Conservation (phyloP, 2,329 filamentous ascomycete genomes). For the Xylaria sp. region DNA sequence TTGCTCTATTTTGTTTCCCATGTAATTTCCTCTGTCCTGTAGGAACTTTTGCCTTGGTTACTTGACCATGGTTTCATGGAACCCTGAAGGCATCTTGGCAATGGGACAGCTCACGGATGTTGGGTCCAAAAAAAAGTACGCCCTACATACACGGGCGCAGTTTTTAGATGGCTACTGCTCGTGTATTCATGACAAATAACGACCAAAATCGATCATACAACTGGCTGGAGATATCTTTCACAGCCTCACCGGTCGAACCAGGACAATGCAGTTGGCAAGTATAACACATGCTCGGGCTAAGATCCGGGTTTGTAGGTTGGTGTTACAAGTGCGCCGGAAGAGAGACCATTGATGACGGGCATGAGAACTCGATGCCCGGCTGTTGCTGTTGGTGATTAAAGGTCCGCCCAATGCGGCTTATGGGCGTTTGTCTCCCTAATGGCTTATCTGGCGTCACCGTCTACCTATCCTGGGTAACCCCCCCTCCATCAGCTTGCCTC, state of each 20-base stretch:
- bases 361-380: background rate
- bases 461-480: conserved; percentile 3
- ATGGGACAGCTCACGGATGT: conserved; percentile 3
- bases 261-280: conserved; percentile 10
- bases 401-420: conserved; percentile 12
- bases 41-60: background rate
- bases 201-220: background rate
- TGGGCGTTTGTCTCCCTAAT: conserved; percentile 4
- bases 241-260: conserved; percentile 13
- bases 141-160: conserved; percentile 10
- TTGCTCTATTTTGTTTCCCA: background rate
- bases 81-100: conserved; percentile 4
- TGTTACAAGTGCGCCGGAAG: conserved; percentile 14
- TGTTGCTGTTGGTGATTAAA: background rate
- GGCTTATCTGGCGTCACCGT: conserved; percentile 17
- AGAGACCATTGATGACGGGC: conserved; percentile 3
- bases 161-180: conserved; percentile 5
- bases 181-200: conserved; percentile 19
- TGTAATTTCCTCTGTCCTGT: background rate
- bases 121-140: conserved; percentile 1
- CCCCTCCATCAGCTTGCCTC: background rate
- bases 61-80: background rate
- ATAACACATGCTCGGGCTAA: background rate
- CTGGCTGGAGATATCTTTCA: conserved; percentile 8
- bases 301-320: conserved; percentile 10